Evolutionary conservation across 257 asterid genomes (phyloP).

Genomic region (Prunella vulgaris): DNA sequence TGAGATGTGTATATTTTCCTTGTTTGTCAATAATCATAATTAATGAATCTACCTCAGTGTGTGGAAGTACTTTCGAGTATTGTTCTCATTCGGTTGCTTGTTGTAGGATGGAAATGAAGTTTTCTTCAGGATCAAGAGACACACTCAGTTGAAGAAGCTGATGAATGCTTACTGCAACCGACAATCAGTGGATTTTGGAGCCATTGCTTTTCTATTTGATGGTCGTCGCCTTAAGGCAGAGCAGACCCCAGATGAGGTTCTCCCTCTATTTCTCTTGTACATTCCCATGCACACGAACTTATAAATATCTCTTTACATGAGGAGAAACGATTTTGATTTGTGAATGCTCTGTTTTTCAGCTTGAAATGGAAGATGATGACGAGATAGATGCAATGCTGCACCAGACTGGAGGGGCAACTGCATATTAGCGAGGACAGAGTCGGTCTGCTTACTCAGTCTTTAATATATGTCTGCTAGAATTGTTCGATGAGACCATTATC

Average conservation of each 20-base stretch:
- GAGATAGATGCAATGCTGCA: slow-evolving; percentile 51
- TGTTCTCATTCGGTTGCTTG: background rate
- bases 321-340: no score
- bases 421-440: background rate
- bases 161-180: slow-evolving; percentile 75
- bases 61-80: background rate
- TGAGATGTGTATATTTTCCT: no score
- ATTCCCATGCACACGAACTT: no score
- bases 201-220: slow-evolving; percentile 58
- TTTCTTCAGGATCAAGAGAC: slow-evolving; percentile 63
- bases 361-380: slow-evolving; percentile 51
- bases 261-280: background rate
- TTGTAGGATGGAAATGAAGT: slow-evolving; percentile 49
- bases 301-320: no score
- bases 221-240: slow-evolving; percentile 48
- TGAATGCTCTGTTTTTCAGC: slow-evolving; percentile 22
- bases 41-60: no score
- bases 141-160: slow-evolving; percentile 64
- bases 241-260: slow-evolving; percentile 58
- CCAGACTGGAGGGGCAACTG: slow-evolving; percentile 39
- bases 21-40: no score
- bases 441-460: background rate
- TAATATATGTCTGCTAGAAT: background rate
- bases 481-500: background rate
- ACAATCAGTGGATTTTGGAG: slow-evolving; percentile 45